Evolutionary conservation across 352 stramenopile genomes (phyloP), one percentile per base, ranked within the genome.

Genomic region (Globisporangium paddicum): DNA sequence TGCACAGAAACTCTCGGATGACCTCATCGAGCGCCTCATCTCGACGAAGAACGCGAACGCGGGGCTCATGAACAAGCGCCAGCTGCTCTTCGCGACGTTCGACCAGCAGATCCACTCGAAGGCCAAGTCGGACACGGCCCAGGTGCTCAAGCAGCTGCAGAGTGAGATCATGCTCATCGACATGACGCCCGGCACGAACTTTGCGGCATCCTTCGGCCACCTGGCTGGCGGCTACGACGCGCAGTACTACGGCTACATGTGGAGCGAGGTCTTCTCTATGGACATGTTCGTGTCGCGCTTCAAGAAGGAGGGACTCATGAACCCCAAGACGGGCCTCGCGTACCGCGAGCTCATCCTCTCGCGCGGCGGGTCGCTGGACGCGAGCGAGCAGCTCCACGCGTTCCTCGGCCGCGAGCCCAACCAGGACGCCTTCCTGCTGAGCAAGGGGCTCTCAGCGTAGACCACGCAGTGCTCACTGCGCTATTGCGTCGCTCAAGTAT

Each of bases 261-360:
- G 88, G 86, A 93, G 85, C 55, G 85, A 96, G 58, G 86, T 95
- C 13, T 86, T 94, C 44, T 93, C 84, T 59, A 88, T 90, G 64
- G 88, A 96, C 63, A 96, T 96, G 88, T 96, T 96, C 67, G 70
- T 82, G 46, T 88, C 81, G 63, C 75, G 83, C 25, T 96, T 96
- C 73, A 83, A 92, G 74, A 82, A 83, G 50, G 83, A 95, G 47
- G 82, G 82, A 25, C 65, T 92, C 3, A 88, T 96, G 79, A 93
- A 92, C 64, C 65, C 77, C 14, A 76, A 71, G 68, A 92, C 85
- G 0, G 87, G 87, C 7, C 66, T 93, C 30, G 79, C 80, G 34
- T 96, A 96, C 64, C 82, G 87, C 16, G 89, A 96, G 67, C 71
- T 91, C 44, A 89, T 96, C 35, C 67, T 96, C n/a, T 81, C 86